Conservation (phyloP, 345 rosid species). For the Eucalyptus lansdowneana region DNA sequence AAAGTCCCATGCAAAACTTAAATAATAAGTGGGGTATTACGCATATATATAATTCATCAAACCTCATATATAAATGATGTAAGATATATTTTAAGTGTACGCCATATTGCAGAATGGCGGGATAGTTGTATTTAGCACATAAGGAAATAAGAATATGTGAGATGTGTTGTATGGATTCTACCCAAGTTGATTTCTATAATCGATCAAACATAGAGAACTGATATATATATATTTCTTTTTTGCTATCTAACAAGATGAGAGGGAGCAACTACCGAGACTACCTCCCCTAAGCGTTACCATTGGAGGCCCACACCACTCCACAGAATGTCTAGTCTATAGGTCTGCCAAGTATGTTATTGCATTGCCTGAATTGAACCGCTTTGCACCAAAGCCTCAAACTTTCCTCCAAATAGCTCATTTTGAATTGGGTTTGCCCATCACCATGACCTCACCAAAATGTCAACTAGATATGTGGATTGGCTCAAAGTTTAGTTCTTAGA, state of each 20-base stretch:
- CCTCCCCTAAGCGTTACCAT: not conserved
- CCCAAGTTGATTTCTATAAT: not conserved
- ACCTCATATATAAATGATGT: not conserved
- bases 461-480: not conserved
- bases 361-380: not conserved
- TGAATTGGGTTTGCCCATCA: not conserved
- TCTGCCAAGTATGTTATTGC: not conserved
- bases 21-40: not conserved
- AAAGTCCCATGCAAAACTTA: not conserved
- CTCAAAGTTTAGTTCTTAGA: not conserved
- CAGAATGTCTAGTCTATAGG: not conserved
- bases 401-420: not conserved
- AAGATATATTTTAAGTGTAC: not conserved
- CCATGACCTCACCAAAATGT: not conserved
- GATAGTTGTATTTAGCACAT: not conserved
- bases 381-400: not conserved
- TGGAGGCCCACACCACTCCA: not conserved
- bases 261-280: not conserved
- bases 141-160: not conserved
- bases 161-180: not conserved
- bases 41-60: not conserved
- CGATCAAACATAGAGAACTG: not conserved
- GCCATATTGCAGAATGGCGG: accelerated
- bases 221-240: not conserved
- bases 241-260: not conserved